Percentiles rank a stretch among this genome's conserved stretches.
These are phyloP conservation scores for Xerocomellus amylosporus DNA, from an alignment of 768 basidiomycete genomes.

Conservation along the genomic window DNA sequence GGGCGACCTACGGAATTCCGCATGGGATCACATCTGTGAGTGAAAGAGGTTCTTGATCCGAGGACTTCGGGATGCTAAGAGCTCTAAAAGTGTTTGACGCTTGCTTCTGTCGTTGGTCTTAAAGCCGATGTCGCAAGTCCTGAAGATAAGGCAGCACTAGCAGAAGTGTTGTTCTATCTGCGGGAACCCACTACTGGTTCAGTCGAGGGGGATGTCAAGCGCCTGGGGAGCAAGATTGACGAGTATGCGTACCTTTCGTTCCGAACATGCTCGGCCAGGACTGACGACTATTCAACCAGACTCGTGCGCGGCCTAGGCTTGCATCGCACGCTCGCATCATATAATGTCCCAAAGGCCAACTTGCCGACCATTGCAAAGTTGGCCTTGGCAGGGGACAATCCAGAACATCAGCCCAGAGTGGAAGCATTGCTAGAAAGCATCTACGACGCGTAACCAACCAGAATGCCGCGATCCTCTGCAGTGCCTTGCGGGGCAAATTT, in stretches of 20 bases:
- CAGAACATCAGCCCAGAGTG: slow-evolving; percentile 37
- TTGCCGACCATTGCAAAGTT: slow-evolving; percentile 47
- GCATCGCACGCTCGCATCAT: slow-evolving; percentile 53
- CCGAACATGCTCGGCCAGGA: not conserved
- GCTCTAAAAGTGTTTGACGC: slow-evolving; percentile 59
- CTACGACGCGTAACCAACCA: slow-evolving; percentile 26
- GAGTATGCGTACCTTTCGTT: slow-evolving; percentile 39
- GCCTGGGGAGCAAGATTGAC: slow-evolving; percentile 52
- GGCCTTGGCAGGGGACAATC: slow-evolving; percentile 32
- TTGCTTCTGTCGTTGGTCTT: slow-evolving; percentile 59
- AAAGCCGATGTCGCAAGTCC: slow-evolving; percentile 55
- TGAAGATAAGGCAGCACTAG: slow-evolving; percentile 62
- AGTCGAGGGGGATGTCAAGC: slow-evolving; percentile 57
- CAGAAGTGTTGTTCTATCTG: slow-evolving; percentile 56
- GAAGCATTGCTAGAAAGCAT: slow-evolving; percentile 50
- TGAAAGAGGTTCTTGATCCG: not conserved
- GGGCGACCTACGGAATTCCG: slow-evolving; percentile 70
- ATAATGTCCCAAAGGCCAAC: slow-evolving; percentile 61
- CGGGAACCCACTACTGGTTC: slow-evolving; percentile 60
- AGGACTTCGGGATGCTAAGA: slow-evolving; percentile 1
- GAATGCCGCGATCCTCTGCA: not conserved
- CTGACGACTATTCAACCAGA: slow-evolving; percentile 35
- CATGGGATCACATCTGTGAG: slow-evolving; percentile 83
- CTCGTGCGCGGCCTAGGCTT: slow-evolving; percentile 60
- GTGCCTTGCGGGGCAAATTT: not conserved